A percentile compares a stretch with the other conserved stretches of the same genome.
Evolutionary conservation across 106 monocot genomes (phyloP).

Genomic region (Dendrobium nobile): DNA sequence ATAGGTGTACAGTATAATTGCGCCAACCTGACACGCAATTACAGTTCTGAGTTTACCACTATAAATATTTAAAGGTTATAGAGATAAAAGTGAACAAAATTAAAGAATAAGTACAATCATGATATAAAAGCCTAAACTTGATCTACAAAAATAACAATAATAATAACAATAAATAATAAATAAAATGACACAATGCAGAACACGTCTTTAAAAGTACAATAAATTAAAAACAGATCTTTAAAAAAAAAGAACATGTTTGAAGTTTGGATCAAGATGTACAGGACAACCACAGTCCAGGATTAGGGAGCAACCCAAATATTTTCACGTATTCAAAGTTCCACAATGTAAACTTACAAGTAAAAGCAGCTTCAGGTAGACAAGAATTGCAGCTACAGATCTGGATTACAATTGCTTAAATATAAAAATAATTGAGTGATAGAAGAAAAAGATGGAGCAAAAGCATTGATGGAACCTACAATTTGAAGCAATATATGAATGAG

Average conservation of each 20-base stretch:
- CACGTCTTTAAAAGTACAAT: neutral
- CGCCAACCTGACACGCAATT: constrained; percentile 64
- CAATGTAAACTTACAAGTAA: neutral
- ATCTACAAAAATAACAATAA: neutral
- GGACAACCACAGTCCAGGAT: neutral
- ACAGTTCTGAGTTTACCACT: neutral
- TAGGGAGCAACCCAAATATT: neutral
- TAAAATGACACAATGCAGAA: neutral
- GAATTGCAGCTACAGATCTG: neutral
- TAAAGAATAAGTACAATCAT: neutral
- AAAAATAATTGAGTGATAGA: neutral
- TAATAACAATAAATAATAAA: neutral
- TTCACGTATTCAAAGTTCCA: neutral
- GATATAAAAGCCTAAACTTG: neutral
- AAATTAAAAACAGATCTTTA: neutral
- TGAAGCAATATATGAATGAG: neutral
- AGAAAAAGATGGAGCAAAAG: neutral
- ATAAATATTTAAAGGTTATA: neutral
- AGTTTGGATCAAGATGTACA: neutral
- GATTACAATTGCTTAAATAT: neutral
- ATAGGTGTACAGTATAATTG: constrained; percentile 90
- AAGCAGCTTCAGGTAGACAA: neutral
- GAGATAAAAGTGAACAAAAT: neutral
- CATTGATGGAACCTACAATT: neutral
- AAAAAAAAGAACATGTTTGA: neutral